Percentiles rank a stretch among this genome's conserved stretches.
These are phyloP conservation scores for Cyberlindnera galapagoensis DNA, from an alignment of 805 yeast species.

Conservation along the genomic window DNA sequence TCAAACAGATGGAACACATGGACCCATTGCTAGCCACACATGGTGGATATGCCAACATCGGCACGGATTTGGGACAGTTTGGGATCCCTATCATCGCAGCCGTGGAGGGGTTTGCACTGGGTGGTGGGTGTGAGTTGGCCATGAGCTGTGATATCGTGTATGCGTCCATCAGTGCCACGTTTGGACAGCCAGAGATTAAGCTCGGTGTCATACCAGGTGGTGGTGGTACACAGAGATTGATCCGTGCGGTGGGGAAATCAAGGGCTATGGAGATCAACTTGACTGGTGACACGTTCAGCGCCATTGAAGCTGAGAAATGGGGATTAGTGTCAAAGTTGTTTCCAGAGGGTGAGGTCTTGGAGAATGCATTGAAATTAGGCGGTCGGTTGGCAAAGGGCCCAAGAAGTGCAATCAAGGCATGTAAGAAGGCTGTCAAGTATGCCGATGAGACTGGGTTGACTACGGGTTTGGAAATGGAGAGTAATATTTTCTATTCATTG, in stretches of 20 bases:
- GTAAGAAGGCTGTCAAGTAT: constrained; percentile 38
- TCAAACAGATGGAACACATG: constrained; percentile 40
- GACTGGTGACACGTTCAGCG: constrained; percentile 40
- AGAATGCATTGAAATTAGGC: constrained; percentile 40
- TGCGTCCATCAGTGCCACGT: constrained; percentile 40
- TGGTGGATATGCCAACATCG: constrained; percentile 30
- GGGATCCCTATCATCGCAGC: constrained; percentile 48
- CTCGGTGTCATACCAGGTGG: constrained; percentile 47
- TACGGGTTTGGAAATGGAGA: constrained; percentile 36
- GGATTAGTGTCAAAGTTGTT: constrained; percentile 40
- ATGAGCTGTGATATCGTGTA: constrained; percentile 45
- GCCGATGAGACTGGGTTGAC: constrained; percentile 31
- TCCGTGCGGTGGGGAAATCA: constrained; percentile 42
- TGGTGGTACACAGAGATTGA: constrained; percentile 49
- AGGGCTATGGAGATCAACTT: constrained; percentile 42
- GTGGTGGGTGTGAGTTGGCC: constrained; percentile 53
- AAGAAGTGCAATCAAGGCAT: constrained; percentile 37
- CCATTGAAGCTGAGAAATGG: constrained; percentile 39
- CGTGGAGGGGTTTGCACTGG: constrained; percentile 48
- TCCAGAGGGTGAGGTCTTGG: constrained; percentile 33
- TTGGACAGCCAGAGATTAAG: constrained; percentile 52
- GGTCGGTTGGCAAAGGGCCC: constrained; percentile 34
- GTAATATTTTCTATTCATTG: constrained; percentile 37
- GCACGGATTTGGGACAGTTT: constrained; percentile 33
- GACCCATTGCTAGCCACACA: constrained; percentile 30